Evolutionary conservation across 2,329 filamentous ascomycete genomes (phyloP), one percentile per base, ranked within the genome.

Genomic region (Sclerotinia trifoliorum): DNA sequence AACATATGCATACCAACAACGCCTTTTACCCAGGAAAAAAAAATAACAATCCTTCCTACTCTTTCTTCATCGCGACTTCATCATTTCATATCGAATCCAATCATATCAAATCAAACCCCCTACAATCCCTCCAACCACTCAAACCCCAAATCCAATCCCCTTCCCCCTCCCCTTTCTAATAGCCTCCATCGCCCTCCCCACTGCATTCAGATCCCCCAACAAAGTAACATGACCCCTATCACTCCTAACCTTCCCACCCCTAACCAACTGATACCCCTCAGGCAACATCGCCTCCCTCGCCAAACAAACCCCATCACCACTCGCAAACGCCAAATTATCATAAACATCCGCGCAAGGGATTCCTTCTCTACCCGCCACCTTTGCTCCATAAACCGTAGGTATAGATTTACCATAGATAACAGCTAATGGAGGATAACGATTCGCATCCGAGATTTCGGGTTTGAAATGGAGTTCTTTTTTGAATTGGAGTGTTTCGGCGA

Each of bases 221-320:
- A 98, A 83, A 0, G 91, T 93, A 48, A 97, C 90, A 80, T 98
- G 94, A 0, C 94, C 94, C 3, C 93, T 83, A 72, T 96, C 92
- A 66, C 90, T 93, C 73, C 87, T 89, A 17, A 97, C 86, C 24
- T 92, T 82, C 0, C 93, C 93, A 17, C 89, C 90, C 57, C 85
- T 86, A 1, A 89, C 92, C 48, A 91, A 82, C 61, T 85, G 83
- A 77, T 97, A 97, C 0, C 93, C 93, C 2, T 86, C 80, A 0
- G 94, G 94, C 55, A 96, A 79, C 91, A 96, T 94, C 0, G 93
- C 91, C 70, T 94, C 92, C 63, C 87, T 87, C 0, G 94, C 92
- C 8, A 97, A 84, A 66, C 94, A 93, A 0, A 98, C 94, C 0
- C 94, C 94, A 77, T 98, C 94, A 2, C 94, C 93, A 29, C 89